Evolutionary conservation across 257 asterid species (phyloP), one percentile per base, ranked within the genome.

Genomic region (Solanum paucissectum): DNA sequence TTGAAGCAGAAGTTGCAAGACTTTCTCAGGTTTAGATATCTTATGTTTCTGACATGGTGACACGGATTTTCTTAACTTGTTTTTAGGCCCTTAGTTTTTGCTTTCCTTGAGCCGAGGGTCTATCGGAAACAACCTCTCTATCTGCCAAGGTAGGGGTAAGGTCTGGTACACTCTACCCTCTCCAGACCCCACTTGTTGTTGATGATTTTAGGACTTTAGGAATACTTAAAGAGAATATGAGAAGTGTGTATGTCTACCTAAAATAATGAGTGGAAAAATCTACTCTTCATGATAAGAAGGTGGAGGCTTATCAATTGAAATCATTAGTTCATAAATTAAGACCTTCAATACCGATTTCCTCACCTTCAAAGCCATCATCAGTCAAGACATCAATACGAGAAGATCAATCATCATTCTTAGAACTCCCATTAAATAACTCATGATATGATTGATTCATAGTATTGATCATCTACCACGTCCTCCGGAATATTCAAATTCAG

Each of bases 1-100:
- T 90, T 95, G 74, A 94, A 91, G 86, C 93, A 91, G 86, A 86
- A 87, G 75, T 87, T 92, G 90, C 87, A 52, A 82, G 97, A 94
- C 87, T 86, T 94, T 42, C 92, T 94, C 91, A 94, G 94, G 98
- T 95, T 87, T 73, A 49, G 20, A 49, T 8, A 84, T 89, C 83
- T 73, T 75, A 10, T 71, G 72, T 71, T 44, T 71, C 71, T 72
- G 76, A 14, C 7, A 29, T 9, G 25, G 16, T 81, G 68, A 14
- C 16, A 25, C 9, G 29, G 9, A 27, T 44, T 79, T 44, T 44
- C 37, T 42, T 25, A 25, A 40, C n/a, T 40, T 40, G 13, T 12
- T 77, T 77, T 77, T 37, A 64, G 72, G 72, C 33, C 72, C 72
- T 64, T 64, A n/a, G 27, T 21, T 58, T 58, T 58, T 58, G 68